Evolutionary conservation across 345 rosid species (phyloP), one percentile per base, ranked within the genome.

Genomic region (Acer campestre): DNA sequence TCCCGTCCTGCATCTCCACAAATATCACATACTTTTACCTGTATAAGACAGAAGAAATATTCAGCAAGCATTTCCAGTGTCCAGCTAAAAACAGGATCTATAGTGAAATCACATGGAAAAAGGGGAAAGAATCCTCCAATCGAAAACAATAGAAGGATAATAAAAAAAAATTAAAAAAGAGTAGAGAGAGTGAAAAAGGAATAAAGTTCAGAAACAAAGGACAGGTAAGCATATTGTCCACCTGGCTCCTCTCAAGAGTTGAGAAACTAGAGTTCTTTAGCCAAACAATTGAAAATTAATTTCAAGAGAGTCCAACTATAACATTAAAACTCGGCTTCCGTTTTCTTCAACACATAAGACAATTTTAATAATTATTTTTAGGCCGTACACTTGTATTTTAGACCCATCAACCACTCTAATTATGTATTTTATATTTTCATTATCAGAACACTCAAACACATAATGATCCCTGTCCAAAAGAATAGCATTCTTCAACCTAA

Each of bases 1-100:
- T 97, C 99, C 74, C 98, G 93, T 66, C 99, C 99, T 38, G 98
- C 93, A 87, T 97, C 99, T 79, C 98, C 99, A 79, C 99, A 97
- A 67, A 94, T 94, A 85, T 97, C 99, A 77, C 99, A 97, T 64
- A 97, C 99, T 86, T 97, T 97, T 71, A 94, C 99, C 99, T 97
- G 89, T 83, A 82, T 71, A 85, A 82, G 58, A 38, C 56, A 75
- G 76, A 75, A 71, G 75, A 64, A 67, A 67, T 13, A 13, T 51
- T 64, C 62, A 75, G 70, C 73, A 68, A 70, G 20, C 51, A 68
- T 71, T 22, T 67, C 62, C 42, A 68, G 11, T 42, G n/a, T 59
- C 22, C 53, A 65, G 2, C 61, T 55, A 51, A 62, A 27, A 55
- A 25, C 17, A 13, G 29, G 18, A 29, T 66, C 31, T 78, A 16